Percentiles rank a stretch among this genome's conserved stretches.
phyloP scores from a whole-genome alignment of 164 flowering plant species.

The Platanus orientalis region DNA sequence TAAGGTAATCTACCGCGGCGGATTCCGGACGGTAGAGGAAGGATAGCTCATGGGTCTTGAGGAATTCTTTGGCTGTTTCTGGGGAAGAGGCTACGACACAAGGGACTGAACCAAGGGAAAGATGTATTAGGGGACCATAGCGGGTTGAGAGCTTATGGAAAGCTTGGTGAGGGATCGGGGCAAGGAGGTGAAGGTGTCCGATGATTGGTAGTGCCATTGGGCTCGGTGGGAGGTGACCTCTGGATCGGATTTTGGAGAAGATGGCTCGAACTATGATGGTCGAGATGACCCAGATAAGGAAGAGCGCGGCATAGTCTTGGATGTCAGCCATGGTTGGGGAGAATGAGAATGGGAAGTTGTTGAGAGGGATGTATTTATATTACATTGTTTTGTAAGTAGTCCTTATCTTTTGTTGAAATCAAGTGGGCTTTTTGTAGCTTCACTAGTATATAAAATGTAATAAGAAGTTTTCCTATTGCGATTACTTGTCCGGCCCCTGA shows the following conservation, averaged over 20 bases:
- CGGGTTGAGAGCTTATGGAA: constrained; percentile 34
- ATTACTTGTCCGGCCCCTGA: too few species aligned
- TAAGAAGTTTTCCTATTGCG: too few species aligned
- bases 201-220: too few species aligned
- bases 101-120: constrained; percentile 44
- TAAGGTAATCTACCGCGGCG: constrained; percentile 29
- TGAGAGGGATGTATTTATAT: too few species aligned
- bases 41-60: constrained; percentile 43
- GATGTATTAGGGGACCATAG: constrained; percentile 49
- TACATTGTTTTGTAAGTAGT: too few species aligned
- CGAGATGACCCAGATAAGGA: constrained; percentile 26
- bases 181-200: too few species aligned
- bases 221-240: too few species aligned
- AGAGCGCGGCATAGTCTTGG: constrained; percentile 12
- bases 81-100: constrained; percentile 44
- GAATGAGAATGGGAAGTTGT: neutral
- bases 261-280: constrained; percentile 18
- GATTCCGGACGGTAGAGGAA: constrained; percentile 33
- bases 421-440: too few species aligned
- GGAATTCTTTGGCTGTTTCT: constrained; percentile 38
- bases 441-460: too few species aligned
- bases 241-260: constrained; percentile 6
- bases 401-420: too few species aligned
- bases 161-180: constrained; percentile 42
- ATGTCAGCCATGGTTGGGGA: constrained; percentile 12